phyloP scores from a whole-genome alignment of 441 rosid species.

The Capsella rubella region DNA sequence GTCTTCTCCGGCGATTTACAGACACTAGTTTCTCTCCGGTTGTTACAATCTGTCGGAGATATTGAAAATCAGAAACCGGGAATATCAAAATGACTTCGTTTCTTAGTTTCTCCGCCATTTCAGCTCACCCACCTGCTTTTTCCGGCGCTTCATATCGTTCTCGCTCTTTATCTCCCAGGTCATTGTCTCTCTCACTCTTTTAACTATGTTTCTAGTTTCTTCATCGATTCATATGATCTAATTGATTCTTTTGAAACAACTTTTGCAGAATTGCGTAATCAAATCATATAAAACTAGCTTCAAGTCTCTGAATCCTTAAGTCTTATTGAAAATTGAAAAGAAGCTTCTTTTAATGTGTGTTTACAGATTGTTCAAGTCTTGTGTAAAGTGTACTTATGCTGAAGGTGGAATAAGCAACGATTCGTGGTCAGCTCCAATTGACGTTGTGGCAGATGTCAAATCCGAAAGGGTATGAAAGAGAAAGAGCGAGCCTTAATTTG shows the following conservation, averaged over 20 bases:
- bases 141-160: constrained; percentile 49
- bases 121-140: constrained; percentile 45
- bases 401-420: constrained; percentile 56
- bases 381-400: constrained; percentile 66
- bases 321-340: constrained; percentile 6
- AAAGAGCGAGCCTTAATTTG: not conserved
- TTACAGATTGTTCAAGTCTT: constrained; percentile 60
- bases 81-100: constrained; percentile 55
- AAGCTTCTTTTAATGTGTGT: constrained; percentile 7
- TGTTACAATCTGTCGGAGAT: not conserved
- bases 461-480: constrained; percentile 65
- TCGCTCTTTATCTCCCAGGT: constrained; percentile 58
- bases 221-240: not conserved
- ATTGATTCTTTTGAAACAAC: not conserved
- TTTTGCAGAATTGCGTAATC: not conserved
- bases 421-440: constrained; percentile 61
- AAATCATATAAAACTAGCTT: constrained; percentile 7
- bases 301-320: not conserved
- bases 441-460: constrained; percentile 80
- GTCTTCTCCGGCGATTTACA: constrained; percentile 31
- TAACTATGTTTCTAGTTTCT: not conserved
- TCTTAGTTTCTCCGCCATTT: constrained; percentile 46
- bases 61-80: not conserved
- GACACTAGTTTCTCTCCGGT: constrained; percentile 33
- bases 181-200: constrained; percentile 29